phyloP scores from a whole-genome alignment of 495 filamentous ascomycete species.

The Venustampulla echinocandica region DNA sequence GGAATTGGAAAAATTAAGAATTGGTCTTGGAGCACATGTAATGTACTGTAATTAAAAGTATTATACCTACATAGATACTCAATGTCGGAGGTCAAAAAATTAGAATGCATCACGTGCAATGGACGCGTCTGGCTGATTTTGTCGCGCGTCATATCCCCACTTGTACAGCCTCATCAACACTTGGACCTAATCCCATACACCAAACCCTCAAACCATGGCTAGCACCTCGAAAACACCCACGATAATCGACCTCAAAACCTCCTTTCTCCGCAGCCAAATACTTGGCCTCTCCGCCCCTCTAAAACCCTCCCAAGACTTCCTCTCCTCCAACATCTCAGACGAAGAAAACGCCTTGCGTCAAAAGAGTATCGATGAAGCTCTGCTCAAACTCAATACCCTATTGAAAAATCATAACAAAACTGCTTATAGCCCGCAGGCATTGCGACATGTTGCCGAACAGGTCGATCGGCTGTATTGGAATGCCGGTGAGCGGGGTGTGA shows the following conservation, averaged over 20 bases:
- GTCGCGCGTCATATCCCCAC: no score
- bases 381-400: conserved; percentile 51
- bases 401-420: conserved; percentile 62
- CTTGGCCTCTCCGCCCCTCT: conserved; percentile 18
- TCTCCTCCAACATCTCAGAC: conserved; percentile 25
- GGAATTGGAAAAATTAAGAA: background rate
- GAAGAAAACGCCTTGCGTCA: conserved; percentile 48
- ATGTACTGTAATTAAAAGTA: background rate
- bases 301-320: conserved; percentile 5
- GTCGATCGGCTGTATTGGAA: conserved; percentile 66
- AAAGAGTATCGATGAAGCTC: conserved; percentile 36
- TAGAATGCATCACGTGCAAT: background rate
- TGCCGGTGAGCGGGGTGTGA: conserved; percentile 31
- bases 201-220: background rate
- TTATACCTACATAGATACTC: no score
- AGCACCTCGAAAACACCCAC: conserved; percentile 12
- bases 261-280: conserved; percentile 22
- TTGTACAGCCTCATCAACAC: no score
- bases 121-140: no score
- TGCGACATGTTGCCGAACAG: conserved; percentile 75
- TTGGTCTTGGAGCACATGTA: background rate
- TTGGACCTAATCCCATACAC: no score
- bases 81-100: background rate
- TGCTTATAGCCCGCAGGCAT: conserved; percentile 65
- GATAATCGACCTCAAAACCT: conserved; percentile 20